These are phyloP conservation scores for Plectranthus barbatus DNA, from an alignment of 257 asterid species.

Conservation along the genomic window DNA sequence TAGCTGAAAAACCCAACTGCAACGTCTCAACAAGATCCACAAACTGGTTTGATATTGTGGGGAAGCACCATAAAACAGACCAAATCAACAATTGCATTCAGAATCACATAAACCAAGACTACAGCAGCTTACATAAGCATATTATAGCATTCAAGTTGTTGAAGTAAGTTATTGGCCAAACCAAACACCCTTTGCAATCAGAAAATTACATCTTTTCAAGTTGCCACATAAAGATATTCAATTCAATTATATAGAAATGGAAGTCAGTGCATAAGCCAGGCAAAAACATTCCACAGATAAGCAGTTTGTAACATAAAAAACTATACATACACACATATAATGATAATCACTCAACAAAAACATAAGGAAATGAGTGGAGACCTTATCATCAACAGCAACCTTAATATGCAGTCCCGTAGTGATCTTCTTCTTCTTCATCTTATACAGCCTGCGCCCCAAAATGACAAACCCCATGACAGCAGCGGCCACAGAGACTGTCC, in stretches of 20 bases:
- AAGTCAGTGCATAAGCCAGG: not conserved
- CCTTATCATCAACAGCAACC: conserved; percentile 84
- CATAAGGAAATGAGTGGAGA: conserved; percentile 4
- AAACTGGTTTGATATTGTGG: not conserved
- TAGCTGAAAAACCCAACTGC: not conserved
- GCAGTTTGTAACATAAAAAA: not conserved
- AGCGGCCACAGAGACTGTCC: conserved; percentile 83
- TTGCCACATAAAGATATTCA: not conserved
- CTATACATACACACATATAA: not conserved
- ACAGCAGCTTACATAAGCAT: not conserved
- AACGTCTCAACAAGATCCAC: not conserved
- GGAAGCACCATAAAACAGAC: not conserved
- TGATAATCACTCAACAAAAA: not conserved
- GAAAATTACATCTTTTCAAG: not conserved
- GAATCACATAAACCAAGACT: not conserved
- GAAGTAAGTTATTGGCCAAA: not conserved
- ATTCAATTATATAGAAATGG: not conserved
- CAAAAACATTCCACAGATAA: not conserved
- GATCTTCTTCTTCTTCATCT: conserved; percentile 57
- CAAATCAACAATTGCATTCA: not conserved
- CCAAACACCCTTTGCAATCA: not conserved
- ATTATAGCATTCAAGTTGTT: not conserved
- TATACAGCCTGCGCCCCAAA: conserved; percentile 67
- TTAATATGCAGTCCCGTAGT: conserved; percentile 56
- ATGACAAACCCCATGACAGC: conserved; percentile 77